These are phyloP conservation scores for Glomus cerebriforme DNA, from an alignment of 192 early-diverging fungal species.

Conservation along the genomic window DNA sequence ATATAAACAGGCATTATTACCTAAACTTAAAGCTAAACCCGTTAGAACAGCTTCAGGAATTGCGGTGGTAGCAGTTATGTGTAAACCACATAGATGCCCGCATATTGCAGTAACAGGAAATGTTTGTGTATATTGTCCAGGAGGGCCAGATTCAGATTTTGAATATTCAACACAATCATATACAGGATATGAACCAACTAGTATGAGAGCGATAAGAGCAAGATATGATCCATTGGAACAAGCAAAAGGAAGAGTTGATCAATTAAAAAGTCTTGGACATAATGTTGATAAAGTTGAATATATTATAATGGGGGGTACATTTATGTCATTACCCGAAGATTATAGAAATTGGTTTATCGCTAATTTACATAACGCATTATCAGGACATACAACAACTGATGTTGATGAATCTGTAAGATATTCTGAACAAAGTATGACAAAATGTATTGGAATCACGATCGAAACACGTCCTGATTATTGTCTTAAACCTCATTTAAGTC, in stretches of 20 bases:
- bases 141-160: conserved; percentile 98
- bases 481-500: conserved; percentile 93
- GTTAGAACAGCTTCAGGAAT: conserved; percentile 94
- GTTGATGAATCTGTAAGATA: conserved; percentile 98
- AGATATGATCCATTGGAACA: conserved; percentile 98
- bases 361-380: conserved; percentile 94
- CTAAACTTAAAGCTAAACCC: conserved; percentile 91
- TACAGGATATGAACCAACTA: conserved; percentile 98
- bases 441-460: conserved; percentile 99
- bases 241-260: conserved; percentile 90
- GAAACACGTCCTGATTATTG: conserved; percentile 99
- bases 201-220: conserved; percentile 98
- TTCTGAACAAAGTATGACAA: conserved; percentile 94
- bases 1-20: conserved; percentile 80
- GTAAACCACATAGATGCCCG: conserved; percentile 95
- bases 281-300: conserved; percentile 97
- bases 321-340: conserved; percentile 95
- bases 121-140: conserved; percentile 98
- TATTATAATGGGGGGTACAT: conserved; percentile 99
- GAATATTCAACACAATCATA: conserved; percentile 99
- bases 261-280: conserved; percentile 91
- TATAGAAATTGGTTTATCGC: conserved; percentile 98
- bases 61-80: conserved; percentile 95
- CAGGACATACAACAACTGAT: conserved; percentile 85
- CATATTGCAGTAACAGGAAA: conserved; percentile 99